Evolutionary conservation across 441 rosid species (phyloP), one percentile per base, ranked within the genome.

Genomic region (Brassica hybrid): DNA sequence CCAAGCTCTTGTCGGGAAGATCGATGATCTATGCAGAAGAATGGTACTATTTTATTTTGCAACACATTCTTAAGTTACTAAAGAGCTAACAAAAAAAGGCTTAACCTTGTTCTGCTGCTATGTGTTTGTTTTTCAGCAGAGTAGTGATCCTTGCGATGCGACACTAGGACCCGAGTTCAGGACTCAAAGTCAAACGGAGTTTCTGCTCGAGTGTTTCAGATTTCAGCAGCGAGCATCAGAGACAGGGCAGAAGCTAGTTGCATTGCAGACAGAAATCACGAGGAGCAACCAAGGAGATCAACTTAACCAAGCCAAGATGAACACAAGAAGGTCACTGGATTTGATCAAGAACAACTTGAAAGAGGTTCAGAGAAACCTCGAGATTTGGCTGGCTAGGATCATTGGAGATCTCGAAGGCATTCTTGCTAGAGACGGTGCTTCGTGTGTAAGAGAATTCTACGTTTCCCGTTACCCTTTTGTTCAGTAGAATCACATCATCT

Each of bases 351-450:
- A 92, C 87, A 88, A 92, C 80, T 80, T 92, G 65, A 90, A 88
- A 77, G 92, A 90, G 76, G 84, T 92, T 62, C 98, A 94, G 77
- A 89, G 98, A 80, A 94, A 94, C 84, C 69, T 90, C 74, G 98
- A 94, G 84, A 90, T 94, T 78, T 92, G 97, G 96, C 57, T 94
- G 79, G 98, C 98, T 79, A 87, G 97, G 69, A 92, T 94, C 41
- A 89, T 87, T 0, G 98, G 98, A 63, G 94, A 92, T 76, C 91
- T 94, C 1, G 90, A 94, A 89, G 98, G 98, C 65, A 88, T 91
- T 69, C 84, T 91, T 63, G 90, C 98, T 21, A 79, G 94, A 75
- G 98, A 94, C 1, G 93, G 92, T 1, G 85, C 85, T 5, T 86
- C 98, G 1, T 84, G 83, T 27, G 81, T 83, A 1, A 83, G 91